Conservation (phyloP, 176 grass and related monocot species). For the Cenchrus americanus region DNA sequence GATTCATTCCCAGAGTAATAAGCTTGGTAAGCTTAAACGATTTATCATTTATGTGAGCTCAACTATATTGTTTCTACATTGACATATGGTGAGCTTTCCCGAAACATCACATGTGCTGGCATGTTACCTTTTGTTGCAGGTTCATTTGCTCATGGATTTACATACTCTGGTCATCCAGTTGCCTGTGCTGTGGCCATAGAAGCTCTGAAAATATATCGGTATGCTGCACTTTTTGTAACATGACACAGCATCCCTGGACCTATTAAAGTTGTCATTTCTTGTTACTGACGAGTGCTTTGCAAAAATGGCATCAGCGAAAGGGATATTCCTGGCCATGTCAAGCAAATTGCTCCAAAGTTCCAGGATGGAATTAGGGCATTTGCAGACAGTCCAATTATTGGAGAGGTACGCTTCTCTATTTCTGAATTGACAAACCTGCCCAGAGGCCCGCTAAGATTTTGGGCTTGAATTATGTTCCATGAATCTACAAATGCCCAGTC, state of each 20-base stretch:
- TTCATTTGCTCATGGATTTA: slow-evolving; percentile 97
- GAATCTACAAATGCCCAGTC: too few species aligned
- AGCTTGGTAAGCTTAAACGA: slow-evolving; percentile 67
- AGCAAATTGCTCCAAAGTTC: slow-evolving; percentile 66
- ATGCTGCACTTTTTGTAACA: neutral
- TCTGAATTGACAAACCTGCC: neutral
- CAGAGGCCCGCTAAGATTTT: too few species aligned
- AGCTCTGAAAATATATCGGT: slow-evolving; percentile 89
- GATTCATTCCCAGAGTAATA: slow-evolving; percentile 94
- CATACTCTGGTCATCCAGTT: slow-evolving; percentile 91
- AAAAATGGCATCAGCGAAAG: slow-evolving; percentile 68
- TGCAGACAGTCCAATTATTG: slow-evolving; percentile 80
- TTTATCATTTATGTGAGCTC: slow-evolving; percentile 19
- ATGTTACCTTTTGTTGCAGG: slow-evolving; percentile 49
- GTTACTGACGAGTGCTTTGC: slow-evolving; percentile 35
- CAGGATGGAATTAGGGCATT: slow-evolving; percentile 80
- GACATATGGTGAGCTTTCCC: slow-evolving; percentile 8
- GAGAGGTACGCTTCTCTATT: slow-evolving; percentile 69
- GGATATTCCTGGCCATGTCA: slow-evolving; percentile 82
- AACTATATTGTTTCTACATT: slow-evolving; percentile 7
- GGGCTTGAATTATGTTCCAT: too few species aligned
- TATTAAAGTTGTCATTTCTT: slow-evolving; percentile 7
- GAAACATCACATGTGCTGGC: slow-evolving; percentile 12
- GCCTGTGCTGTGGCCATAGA: slow-evolving; percentile 90
- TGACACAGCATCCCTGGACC: neutral